phyloP scores from a whole-genome alignment of 2,329 filamentous ascomycete species.

The Curvularia hawaiiensis region DNA sequence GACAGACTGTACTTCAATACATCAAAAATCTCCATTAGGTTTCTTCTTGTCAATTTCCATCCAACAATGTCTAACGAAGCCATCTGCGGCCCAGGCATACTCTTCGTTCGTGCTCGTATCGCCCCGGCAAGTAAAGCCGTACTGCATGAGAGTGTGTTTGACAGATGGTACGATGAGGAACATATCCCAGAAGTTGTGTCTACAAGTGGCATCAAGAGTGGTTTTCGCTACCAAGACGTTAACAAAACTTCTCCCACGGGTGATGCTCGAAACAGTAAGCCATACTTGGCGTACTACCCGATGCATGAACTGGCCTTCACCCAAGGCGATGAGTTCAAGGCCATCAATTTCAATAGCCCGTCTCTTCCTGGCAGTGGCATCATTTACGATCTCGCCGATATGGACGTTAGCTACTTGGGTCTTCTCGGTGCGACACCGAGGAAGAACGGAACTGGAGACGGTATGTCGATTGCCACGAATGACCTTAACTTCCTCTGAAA shows the following conservation, averaged over 20 bases:
- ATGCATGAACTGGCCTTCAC: conserved; percentile 46
- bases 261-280: conserved; percentile 26
- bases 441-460: conserved; percentile 1
- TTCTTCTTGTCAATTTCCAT: too few relatives aligned
- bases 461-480: not conserved
- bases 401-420: conserved; percentile 35
- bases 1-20: not conserved
- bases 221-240: conserved; percentile 41
- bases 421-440: conserved; percentile 20
- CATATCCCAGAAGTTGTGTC: conserved; percentile 48
- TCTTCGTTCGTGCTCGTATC: conserved; percentile 25
- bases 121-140: conserved; percentile 33
- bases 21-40: not conserved
- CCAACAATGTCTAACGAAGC: conserved; percentile 1
- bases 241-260: conserved; percentile 23
- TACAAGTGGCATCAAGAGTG: conserved; percentile 42
- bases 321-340: conserved; percentile 41
- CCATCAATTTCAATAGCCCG: conserved; percentile 43
- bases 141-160: conserved; percentile 39
- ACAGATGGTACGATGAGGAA: conserved; percentile 50
- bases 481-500: not conserved
- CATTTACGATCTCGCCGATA: conserved; percentile 38
- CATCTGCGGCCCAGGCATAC: conserved; percentile 20
- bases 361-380: conserved; percentile 32
- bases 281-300: conserved; percentile 47